Conservation (phyloP, 2,329 filamentous ascomycete species). For the Fusarium zealandicum region DNA sequence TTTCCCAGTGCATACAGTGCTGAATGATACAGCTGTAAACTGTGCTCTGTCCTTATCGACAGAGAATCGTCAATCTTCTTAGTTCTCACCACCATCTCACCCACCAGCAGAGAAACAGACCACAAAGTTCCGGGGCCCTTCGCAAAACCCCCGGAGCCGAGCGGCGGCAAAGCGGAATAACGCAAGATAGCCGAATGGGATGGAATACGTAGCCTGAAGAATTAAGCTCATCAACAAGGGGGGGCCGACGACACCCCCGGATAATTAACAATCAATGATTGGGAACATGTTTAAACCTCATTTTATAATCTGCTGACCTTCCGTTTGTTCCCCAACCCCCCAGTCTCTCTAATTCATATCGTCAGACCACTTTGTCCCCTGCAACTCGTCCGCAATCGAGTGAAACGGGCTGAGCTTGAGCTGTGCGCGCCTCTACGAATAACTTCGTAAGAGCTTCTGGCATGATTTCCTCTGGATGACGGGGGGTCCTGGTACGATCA, state of each 20-base stretch:
- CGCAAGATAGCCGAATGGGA: slow-evolving; percentile 13
- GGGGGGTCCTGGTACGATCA: slow-evolving; percentile 13
- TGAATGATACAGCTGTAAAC: neutral
- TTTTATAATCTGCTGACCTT: slow-evolving; percentile 13
- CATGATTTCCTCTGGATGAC: slow-evolving; percentile 1
- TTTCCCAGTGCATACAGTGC: slow-evolving; percentile 15
- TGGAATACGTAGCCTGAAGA: slow-evolving; percentile 6
- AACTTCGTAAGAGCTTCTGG: neutral
- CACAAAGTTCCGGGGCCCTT: slow-evolving; percentile 9
- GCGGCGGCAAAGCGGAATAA: slow-evolving; percentile 4
- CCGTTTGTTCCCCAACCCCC: neutral
- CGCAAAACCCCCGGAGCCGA: neutral
- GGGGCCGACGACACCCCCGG: no score
- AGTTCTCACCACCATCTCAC: neutral
- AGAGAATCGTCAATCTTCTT: neutral
- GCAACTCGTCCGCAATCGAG: neutral
- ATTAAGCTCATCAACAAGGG: slow-evolving; percentile 5
- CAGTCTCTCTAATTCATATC: slow-evolving; percentile 5
- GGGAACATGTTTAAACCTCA: neutral
- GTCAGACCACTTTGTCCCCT: slow-evolving; percentile 9
- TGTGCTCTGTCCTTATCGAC: neutral
- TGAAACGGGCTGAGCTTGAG: slow-evolving; percentile 6
- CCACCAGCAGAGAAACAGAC: slow-evolving; percentile 5
- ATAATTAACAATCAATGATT: neutral
- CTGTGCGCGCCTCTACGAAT: neutral